Conservation (phyloP, 768 basidiomycete genomes). For the Boletus pseudo-olivaceus region DNA sequence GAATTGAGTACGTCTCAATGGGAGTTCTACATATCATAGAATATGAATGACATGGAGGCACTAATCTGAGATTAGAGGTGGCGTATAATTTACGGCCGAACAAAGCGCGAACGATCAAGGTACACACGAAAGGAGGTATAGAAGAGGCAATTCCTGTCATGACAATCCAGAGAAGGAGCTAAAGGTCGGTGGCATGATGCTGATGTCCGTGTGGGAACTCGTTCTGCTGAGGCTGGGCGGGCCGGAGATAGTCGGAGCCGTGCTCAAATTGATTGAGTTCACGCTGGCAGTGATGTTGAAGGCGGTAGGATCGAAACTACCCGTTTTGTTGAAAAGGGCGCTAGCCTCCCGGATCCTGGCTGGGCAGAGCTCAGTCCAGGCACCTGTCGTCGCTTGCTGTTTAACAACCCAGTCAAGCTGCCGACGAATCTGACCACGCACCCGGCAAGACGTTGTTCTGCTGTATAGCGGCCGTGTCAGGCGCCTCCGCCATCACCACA, state of each 20-base stretch:
- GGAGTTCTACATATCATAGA: background rate
- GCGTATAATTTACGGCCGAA: background rate
- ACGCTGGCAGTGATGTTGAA: conserved; percentile 5
- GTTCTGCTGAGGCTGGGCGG: background rate
- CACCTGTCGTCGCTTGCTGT: conserved; percentile 3
- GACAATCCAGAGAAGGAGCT: conserved; percentile 7
- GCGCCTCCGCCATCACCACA: conserved; percentile 29
- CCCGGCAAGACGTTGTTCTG: conserved; percentile 19
- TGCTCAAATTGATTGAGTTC: background rate
- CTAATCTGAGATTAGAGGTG: background rate
- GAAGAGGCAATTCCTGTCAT: background rate
- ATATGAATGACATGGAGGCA: background rate
- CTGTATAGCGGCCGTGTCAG: conserved; percentile 13
- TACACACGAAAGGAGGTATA: background rate
- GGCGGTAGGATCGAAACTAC: conserved; percentile 17
- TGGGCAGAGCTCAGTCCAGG: conserved; percentile 23
- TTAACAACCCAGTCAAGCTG: background rate
- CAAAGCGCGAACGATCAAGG: background rate
- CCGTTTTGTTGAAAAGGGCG: conserved; percentile 15
- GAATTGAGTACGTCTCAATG: too few relatives aligned
- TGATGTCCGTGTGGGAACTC: conserved; percentile 13
- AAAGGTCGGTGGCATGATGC: conserved; percentile 13
- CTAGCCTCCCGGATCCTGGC: conserved; percentile 13
- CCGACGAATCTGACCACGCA: conserved; percentile 6
- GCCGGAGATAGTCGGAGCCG: background rate